phyloP scores from a whole-genome alignment of 1,284 basidiomycete genomes.

The Sporisorium scitamineum region DNA sequence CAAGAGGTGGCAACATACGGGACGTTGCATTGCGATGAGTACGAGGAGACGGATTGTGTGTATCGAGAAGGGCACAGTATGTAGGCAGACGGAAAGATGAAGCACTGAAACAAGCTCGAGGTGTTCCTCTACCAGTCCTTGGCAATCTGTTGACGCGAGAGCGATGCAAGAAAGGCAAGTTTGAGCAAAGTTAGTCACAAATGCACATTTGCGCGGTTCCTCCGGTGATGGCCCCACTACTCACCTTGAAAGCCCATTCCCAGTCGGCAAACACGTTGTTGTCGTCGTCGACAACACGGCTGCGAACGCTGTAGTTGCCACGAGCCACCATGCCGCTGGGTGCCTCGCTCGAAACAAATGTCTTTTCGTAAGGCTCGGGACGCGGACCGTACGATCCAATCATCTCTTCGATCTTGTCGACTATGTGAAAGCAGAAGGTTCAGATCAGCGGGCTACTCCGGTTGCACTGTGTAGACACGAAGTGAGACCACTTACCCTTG shows the following conservation, averaged over 20 bases:
- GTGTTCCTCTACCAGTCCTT: conserved; percentile 62
- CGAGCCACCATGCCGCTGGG: conserved; percentile 81
- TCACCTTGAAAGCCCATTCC: conserved; percentile 70
- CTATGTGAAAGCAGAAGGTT: conserved; percentile 70
- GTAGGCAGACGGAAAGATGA: not conserved
- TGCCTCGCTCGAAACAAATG: conserved; percentile 69
- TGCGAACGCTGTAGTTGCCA: conserved; percentile 80
- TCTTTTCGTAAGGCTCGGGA: conserved; percentile 69
- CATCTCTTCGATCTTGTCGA: conserved; percentile 90
- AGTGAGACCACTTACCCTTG: conserved; percentile 47
- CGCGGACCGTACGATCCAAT: conserved; percentile 81
- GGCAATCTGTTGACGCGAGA: conserved; percentile 30
- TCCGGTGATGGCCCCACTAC: not conserved
- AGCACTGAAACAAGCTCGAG: not conserved
- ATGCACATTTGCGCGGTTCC: not conserved
- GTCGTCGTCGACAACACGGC: conserved; percentile 86
- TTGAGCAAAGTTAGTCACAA: not conserved
- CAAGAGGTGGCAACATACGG: conserved; percentile 1
- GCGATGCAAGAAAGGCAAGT: not conserved
- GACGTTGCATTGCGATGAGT: conserved; percentile 24
- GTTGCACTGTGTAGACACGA: not conserved
- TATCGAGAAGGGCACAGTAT: not conserved
- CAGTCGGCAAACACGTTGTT: conserved; percentile 75
- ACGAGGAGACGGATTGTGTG: conserved; percentile 3
- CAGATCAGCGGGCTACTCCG: not conserved